phyloP scores from a whole-genome alignment of 2,329 filamentous ascomycete genomes.

The Xylariaceae sp. region DNA sequence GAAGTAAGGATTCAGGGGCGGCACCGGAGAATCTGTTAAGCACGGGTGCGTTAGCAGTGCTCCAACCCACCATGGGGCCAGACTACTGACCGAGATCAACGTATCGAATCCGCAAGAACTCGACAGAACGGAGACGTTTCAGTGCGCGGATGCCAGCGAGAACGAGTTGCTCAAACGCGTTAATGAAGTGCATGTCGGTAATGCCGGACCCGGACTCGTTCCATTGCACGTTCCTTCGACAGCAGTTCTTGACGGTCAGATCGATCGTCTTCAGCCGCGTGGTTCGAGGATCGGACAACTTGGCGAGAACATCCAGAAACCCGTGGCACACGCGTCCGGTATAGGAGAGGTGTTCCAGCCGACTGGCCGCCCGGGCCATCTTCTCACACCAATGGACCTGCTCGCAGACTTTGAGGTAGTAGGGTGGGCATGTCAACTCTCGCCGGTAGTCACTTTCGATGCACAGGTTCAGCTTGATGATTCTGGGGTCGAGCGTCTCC shows the following conservation, averaged over 20 bases:
- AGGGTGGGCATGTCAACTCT: conserved; percentile 52
- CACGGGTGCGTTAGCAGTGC: conserved; percentile 12
- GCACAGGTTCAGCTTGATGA: conserved; percentile 59
- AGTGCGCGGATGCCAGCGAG: conserved; percentile 55
- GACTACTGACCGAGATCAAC: conserved; percentile 56
- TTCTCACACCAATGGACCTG: conserved; percentile 58
- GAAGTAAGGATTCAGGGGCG: conserved; percentile 67
- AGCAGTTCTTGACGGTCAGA: conserved; percentile 68
- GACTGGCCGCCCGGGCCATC: conserved; percentile 52
- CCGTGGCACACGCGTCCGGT: conserved; percentile 63
- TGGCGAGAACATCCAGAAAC: conserved; percentile 57
- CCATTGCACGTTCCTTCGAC: conserved; percentile 46
- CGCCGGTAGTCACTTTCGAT: conserved; percentile 66
- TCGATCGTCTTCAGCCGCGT: conserved; percentile 58
- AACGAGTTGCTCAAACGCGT: conserved; percentile 62
- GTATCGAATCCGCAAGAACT: conserved; percentile 63
- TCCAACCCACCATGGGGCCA: not conserved
- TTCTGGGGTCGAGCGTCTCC: conserved; percentile 44
- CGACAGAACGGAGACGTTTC: conserved; percentile 48
- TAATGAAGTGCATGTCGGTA: conserved; percentile 64
- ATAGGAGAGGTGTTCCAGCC: conserved; percentile 61
- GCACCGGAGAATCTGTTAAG: conserved; percentile 57
- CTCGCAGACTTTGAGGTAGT: conserved; percentile 52
- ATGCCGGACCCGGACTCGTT: conserved; percentile 62
- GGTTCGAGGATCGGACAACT: conserved; percentile 38